Percentiles rank a stretch among this genome's conserved stretches.
phyloP scores from a whole-genome alignment of 345 rosid genomes.

The Eutrema heterophyllum region DNA sequence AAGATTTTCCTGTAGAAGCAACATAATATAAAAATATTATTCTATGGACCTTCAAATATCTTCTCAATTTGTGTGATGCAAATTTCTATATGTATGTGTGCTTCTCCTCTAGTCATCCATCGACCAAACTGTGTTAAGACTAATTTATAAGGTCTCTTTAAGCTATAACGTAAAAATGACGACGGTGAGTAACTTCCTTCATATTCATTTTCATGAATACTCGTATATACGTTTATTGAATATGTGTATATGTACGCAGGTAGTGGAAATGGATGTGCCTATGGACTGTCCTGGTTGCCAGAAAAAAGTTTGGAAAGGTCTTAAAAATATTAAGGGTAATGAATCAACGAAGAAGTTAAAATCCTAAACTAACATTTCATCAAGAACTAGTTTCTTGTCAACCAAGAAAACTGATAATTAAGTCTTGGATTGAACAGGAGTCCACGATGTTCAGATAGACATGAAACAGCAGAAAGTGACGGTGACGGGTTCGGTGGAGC shows the following conservation, averaged over 20 bases:
- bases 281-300: slow-evolving; percentile 81
- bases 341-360: not conserved
- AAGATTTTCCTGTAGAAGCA: slow-evolving; percentile 13
- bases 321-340: slow-evolving; percentile 56
- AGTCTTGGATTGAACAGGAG: slow-evolving; percentile 40
- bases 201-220: not conserved
- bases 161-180: slow-evolving; percentile 18
- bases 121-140: not conserved
- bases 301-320: slow-evolving; percentile 51
- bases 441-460: slow-evolving; percentile 60
- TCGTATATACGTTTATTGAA: not conserved
- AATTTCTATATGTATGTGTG: not conserved
- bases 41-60: slow-evolving; percentile 2
- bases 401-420: slow-evolving; percentile 4
- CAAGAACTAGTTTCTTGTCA: not conserved
- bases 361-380: not conserved
- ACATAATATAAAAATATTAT: slow-evolving; percentile 12
- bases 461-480: slow-evolving; percentile 65
- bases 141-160: not conserved
- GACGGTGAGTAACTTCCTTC: slow-evolving; percentile 28
- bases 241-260: slow-evolving; percentile 29
- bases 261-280: slow-evolving; percentile 58
- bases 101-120: not conserved
- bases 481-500: slow-evolving; percentile 65
- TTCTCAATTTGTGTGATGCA: not conserved